A percentile compares a stretch with the other conserved stretches of the same genome.
Conservation (phyloP, 1,284 basidiomycete genomes). For the Moesziomyces globuligerus region DNA sequence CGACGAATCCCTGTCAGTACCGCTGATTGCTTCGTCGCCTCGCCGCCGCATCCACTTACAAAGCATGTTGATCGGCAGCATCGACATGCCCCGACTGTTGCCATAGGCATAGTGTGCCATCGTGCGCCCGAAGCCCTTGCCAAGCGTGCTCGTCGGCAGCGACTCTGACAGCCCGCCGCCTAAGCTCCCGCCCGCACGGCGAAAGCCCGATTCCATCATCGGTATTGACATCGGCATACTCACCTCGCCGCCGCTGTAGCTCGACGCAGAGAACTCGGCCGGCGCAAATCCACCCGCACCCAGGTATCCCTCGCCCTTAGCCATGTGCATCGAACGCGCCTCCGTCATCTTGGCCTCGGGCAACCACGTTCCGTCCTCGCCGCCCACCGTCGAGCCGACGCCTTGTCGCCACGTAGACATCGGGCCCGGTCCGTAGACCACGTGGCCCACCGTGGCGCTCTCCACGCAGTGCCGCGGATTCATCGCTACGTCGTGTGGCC, state of each 20-base stretch:
- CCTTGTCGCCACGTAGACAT: background rate
- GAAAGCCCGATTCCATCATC: background rate
- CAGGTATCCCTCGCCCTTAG: background rate
- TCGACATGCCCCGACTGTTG: background rate
- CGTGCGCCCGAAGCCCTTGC: background rate
- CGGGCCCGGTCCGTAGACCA: conserved; percentile 2
- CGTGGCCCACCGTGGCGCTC: background rate
- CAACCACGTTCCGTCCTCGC: background rate
- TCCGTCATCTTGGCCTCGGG: background rate
- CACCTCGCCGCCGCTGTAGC: background rate
- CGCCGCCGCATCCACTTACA: background rate
- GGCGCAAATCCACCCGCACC: background rate
- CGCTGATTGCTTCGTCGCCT: background rate
- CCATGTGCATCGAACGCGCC: background rate
- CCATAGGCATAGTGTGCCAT: background rate
- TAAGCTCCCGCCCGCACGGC: no score
- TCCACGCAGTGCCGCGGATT: background rate
- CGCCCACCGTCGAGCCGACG: background rate
- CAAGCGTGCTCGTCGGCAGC: background rate
- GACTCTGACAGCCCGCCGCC: background rate
- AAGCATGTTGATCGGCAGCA: background rate
- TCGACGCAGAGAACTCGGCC: background rate
- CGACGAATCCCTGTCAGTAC: background rate
- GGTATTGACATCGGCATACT: background rate
- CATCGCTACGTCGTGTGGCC: background rate